Evolutionary conservation across 139 green algal genomes (phyloP).

Genomic region (Picocystis salinarum): DNA sequence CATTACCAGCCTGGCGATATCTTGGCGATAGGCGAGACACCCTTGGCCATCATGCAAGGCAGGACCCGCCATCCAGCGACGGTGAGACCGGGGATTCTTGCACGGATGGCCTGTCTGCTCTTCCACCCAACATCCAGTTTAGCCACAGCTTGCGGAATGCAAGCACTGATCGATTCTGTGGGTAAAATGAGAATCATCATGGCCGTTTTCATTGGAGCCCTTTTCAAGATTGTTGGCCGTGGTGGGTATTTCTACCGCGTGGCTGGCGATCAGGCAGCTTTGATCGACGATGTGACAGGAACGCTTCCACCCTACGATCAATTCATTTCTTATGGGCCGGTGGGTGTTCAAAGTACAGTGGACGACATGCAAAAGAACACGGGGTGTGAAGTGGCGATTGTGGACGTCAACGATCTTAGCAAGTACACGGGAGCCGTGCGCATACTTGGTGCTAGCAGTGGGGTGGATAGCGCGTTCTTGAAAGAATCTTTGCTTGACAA

Average conservation of each 20-base stretch:
- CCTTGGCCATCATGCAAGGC: constrained; percentile 22
- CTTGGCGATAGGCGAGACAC: constrained; percentile 17
- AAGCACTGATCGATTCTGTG: constrained; percentile 20
- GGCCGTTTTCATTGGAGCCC: constrained; percentile 8
- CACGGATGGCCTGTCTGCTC: constrained; percentile 9
- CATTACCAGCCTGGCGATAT: constrained; percentile 8
- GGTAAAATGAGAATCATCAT: constrained; percentile 13
- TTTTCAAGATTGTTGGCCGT: constrained; percentile 11
- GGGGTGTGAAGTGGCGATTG: constrained; percentile 10
- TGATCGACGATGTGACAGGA: constrained; percentile 17
- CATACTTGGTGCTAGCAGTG: neutral
- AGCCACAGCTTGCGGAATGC: constrained; percentile 27
- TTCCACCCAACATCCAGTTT: constrained; percentile 25
- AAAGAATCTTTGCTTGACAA: neutral
- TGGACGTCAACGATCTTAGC: constrained; percentile 27
- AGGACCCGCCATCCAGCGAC: constrained; percentile 15
- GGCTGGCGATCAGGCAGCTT: constrained; percentile 15
- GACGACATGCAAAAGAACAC: constrained; percentile 1
- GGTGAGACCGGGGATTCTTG: constrained; percentile 8
- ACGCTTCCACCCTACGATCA: constrained; percentile 23
- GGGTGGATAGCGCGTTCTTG: constrained; percentile 3
- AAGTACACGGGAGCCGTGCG: neutral
- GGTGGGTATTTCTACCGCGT: constrained; percentile 23
- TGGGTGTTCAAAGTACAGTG: neutral
- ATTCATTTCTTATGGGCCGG: constrained; percentile 20